phyloP scores from a whole-genome alignment of 1,284 basidiomycete genomes.

The Apiotrichum siamense region DNA sequence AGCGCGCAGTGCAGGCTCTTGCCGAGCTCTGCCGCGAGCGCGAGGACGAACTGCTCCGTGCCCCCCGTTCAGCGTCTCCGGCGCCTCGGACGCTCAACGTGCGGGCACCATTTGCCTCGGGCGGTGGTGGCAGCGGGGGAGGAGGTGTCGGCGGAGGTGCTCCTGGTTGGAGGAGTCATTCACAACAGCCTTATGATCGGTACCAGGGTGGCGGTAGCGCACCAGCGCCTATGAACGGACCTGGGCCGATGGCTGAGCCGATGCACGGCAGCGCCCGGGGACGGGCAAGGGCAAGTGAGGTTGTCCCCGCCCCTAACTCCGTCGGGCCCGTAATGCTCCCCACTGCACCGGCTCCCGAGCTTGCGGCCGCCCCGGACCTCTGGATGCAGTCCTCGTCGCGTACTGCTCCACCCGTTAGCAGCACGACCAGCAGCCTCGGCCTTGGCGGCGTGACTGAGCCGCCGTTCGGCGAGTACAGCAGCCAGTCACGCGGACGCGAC shows the following conservation, averaged over 20 bases:
- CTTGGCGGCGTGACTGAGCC: slow-evolving; percentile 21
- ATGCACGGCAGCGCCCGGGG: slow-evolving; percentile 9
- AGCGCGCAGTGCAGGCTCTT: slow-evolving; percentile 70
- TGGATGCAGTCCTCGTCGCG: slow-evolving; percentile 1
- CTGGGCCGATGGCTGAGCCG: slow-evolving; percentile 16
- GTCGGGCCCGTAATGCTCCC: background rate
- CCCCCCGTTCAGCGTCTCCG: slow-evolving; percentile 47
- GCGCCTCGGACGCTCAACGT: slow-evolving; percentile 38
- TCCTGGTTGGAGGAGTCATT: slow-evolving; percentile 35
- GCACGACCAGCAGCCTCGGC: slow-evolving; percentile 19
- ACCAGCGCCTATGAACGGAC: slow-evolving; percentile 1
- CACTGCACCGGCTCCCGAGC: background rate
- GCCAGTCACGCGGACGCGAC: slow-evolving; percentile 13
- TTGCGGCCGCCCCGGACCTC: background rate
- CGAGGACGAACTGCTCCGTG: slow-evolving; percentile 47
- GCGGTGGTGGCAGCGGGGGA: slow-evolving; percentile 11
- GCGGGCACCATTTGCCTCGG: slow-evolving; percentile 30
- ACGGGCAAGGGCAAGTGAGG: slow-evolving; percentile 28
- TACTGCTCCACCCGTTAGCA: background rate
- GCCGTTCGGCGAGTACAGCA: slow-evolving; percentile 20
- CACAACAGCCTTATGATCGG: slow-evolving; percentile 40
- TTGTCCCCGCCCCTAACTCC: background rate
- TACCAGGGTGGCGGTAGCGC: slow-evolving; percentile 4
- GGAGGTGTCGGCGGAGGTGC: slow-evolving; percentile 3
- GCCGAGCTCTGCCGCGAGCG: slow-evolving; percentile 66